Evolutionary conservation across 306 rosid genomes (phyloP).

Genomic region (Cucurbita maxima): DNA sequence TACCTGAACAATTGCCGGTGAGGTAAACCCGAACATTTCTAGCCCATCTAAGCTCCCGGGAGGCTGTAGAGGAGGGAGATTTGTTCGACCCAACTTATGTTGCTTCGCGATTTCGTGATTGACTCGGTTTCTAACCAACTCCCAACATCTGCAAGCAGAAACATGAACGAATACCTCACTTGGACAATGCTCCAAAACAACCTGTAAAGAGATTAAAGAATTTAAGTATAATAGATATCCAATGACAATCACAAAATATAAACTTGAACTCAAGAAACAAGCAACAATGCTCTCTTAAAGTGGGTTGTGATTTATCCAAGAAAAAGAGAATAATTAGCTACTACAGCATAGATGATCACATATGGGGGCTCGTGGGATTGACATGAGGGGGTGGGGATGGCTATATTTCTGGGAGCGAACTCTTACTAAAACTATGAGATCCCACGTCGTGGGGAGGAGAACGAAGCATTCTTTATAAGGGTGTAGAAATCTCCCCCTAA

Average conservation of each 20-base stretch:
- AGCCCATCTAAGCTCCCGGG: constrained; percentile 96
- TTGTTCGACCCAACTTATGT: constrained; percentile 57
- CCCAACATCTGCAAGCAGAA: constrained; percentile 80
- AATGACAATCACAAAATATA: background rate
- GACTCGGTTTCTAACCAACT: constrained; percentile 81
- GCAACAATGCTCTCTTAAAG: too few species aligned
- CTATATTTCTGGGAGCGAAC: too few species aligned
- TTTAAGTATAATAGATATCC: background rate
- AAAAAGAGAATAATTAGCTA: background rate
- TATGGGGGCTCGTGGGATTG: too few species aligned
- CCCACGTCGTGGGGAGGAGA: too few species aligned
- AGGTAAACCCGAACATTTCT: constrained; percentile 96
- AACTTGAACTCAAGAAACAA: background rate
- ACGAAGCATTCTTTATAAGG: too few species aligned
- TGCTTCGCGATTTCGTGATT: constrained; percentile 84
- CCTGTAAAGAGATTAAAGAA: constrained; percentile 24
- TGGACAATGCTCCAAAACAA: constrained; percentile 62
- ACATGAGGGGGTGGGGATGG: too few species aligned
- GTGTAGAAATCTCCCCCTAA: too few species aligned
- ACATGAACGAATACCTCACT: constrained; percentile 69
- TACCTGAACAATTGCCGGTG: constrained; percentile 96
- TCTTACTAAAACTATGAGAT: too few species aligned
- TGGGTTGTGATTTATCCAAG: too few species aligned
- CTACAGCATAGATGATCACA: too few species aligned
- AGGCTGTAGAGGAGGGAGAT: constrained; percentile 96